Base-by-base conservation (phyloP, 2,329 filamentous ascomycete genomes). In the Cladophialophora psammophila region DNA sequence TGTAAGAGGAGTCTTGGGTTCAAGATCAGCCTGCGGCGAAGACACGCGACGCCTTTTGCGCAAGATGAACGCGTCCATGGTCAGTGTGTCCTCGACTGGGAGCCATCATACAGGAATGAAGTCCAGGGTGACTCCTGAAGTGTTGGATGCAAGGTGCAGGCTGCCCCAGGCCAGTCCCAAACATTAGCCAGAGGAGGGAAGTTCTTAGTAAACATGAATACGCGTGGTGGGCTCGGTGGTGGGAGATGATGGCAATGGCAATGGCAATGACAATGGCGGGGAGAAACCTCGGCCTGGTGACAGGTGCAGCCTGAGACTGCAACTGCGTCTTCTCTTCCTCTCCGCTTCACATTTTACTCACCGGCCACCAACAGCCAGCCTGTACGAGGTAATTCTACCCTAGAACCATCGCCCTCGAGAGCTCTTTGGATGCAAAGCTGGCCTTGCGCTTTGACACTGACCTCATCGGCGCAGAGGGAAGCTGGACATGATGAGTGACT, bases 21-120 rank as follows among this genome's bases (percentile, higher is more conserved):
- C 55, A 18, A 45, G n/a, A 12, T 65, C 66, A 48, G 45, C 59
- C 64, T 60, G 42, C 36, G 32, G 40, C 5, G 66, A 64, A 5
- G 69, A 75, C 32, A 72, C 59, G 62, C 75, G 74, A 20, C 73
- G 74, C 59, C 75, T 75, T 64, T 81, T 81, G 58, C 75, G 74
- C 5, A 73, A 78, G 48, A 82, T 32, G 64, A 79, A 80, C 8
- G 78, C 77, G 62, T 80, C 82, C 79, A 83, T 80, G 35, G 70
- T 74, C 60, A 50, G 12, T 38, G 42, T 50, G 40, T 63, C 68
- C 73, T 64, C 59, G 71, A 52, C 64, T 68, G 40, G 68, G 65
- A 65, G 72, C 71, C 74, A 74, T 74, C 18, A 52, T 67, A 50
- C 9, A 48, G 34, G 18, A 6, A 60, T n/a, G 36, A 59, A 13